Evolutionary conservation across 2,329 filamentous ascomycete genomes (phyloP), one percentile per base, ranked within the genome.

Genomic region (Aspergillus ruber): DNA sequence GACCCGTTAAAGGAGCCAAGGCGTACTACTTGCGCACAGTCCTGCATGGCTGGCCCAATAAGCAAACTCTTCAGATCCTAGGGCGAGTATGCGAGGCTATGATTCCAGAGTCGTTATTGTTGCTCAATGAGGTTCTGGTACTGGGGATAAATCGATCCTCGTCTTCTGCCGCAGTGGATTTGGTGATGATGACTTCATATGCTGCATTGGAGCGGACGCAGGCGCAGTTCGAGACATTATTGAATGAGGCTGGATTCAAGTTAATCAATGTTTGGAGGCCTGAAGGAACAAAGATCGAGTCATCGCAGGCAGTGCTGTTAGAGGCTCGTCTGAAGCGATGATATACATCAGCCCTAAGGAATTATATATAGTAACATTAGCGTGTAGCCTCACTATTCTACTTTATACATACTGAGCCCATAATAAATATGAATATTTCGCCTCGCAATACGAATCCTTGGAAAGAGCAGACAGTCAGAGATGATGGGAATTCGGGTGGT

Each of bases 41-140:
- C 33, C 43, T 61, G 12, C 60, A 62, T 38, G 52, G 60, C 40
- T 63, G 55, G 50, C 32, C 50, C 3, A 53, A 61, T 23, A 41
- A 36, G 3, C 44, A 56, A 25, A 51, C 50, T 12, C 46, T 41
- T 15, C 23, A 42, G 4, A 63, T 62, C 46, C 51, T 61, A 6
- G 13, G 8, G 3, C 49, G 52, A 12, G 47, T 57, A 6, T 45
- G 44, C 8, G 49, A 25, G 2, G 53, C 54, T 38, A 62, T 63
- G 60, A 45, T 53, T 7, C 50, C 53, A 2, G 58, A 55, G 1
- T 62, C 58, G 3, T 47, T 47, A 2, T 43, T 65, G 12, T 42
- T 66, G 5, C 58, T 66, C 29, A 54, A 59, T 38, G 63, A 66
- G 10, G 51, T 48, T 6, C 54, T 66, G 17, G 47, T 65, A 12